A percentile compares a stretch with the other conserved stretches of the same genome.
Conservation (phyloP, 2,329 filamentous ascomycete genomes). For the Cephalotrichum gorgonifer region DNA sequence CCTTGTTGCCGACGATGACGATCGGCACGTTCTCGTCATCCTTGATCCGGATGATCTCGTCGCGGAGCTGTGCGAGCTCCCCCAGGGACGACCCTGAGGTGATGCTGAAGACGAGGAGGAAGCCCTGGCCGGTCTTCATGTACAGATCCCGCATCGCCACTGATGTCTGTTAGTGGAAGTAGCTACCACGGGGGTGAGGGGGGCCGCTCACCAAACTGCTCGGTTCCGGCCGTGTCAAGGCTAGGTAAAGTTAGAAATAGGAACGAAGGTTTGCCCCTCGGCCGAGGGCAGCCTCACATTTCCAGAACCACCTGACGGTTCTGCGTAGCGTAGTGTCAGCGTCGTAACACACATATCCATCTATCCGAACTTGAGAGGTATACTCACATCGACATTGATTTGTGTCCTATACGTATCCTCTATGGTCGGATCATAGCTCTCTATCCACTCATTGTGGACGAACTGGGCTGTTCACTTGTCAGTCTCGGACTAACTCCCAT, state of each 20-base stretch:
- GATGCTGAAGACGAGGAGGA: constrained; percentile 86
- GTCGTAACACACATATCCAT: too few species aligned
- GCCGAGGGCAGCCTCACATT: constrained; percentile 47
- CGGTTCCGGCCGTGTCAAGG: constrained; percentile 82
- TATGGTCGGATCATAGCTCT: constrained; percentile 73
- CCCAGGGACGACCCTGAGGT: constrained; percentile 74
- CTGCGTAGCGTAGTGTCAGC: constrained; percentile 31
- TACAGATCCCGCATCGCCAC: constrained; percentile 69
- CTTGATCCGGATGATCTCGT: constrained; percentile 87
- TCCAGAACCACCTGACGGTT: constrained; percentile 82
- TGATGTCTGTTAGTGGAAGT: constrained; percentile 16
- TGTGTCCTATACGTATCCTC: constrained; percentile 70
- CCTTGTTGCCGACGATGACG: constrained; percentile 88
- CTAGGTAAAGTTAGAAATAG: constrained; percentile 27
- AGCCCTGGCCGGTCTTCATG: constrained; percentile 90
- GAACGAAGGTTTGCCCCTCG: background rate
- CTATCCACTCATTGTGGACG: constrained; percentile 89
- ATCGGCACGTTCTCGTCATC: constrained; percentile 77
- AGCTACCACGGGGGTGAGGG: background rate
- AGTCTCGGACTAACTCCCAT: constrained; percentile 13
- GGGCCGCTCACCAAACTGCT: constrained; percentile 71
- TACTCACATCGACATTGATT: constrained; percentile 72
- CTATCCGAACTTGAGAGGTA: background rate
- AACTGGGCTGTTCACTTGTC: constrained; percentile 60
- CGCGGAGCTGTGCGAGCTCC: constrained; percentile 70